Base-by-base conservation (phyloP, 306 rosid genomes). In the Trifolium fragiferum region DNA sequence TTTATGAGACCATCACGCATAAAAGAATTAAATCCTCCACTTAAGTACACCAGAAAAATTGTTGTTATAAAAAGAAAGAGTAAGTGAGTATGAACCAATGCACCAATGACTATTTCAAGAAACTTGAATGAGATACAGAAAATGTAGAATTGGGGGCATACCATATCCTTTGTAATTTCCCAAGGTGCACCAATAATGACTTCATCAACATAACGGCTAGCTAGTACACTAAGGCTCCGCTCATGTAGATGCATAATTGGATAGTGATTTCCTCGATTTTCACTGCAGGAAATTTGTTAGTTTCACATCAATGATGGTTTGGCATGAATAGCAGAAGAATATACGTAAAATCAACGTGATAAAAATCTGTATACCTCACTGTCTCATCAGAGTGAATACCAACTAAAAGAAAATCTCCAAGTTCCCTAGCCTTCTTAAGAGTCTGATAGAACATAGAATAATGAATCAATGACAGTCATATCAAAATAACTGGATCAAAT, bases 141-240 rank as follows among this genome's bases (percentile, higher is more conserved):
- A 27, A 74, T 44, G 63, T 55, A 62, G 41, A 63, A 67, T 68
- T 18, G 27, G 49, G 75, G 10, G 72, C 96, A 61, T 66, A 95
- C 99, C 99, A 95, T 84, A 82, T 95, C 99, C 63, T 81, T 89
- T 59, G 98, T 85, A 78, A 92, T 88, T 84, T 89, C 89, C 96
- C 90, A 92, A 43, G 99, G 99, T 50, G 99, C 92, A 65, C 99
- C 99, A 47, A 95, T 92, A 70, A 95, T 95, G 81, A 95, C 99
- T 82, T 95, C 99, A 82, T 95, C 98, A 61, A 95, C 99, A 61
- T 89, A 79, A 70, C 98, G 90, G 63, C 90, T 90, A 81, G 93
- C 98, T 80, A 95, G 84, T 58, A 95, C 93, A 32, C 99, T 89
- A 65, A 95, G 99, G 80, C 98, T 95, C 30, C 99, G 98, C 78